A percentile compares a stretch with the other conserved stretches of the same genome.
These are phyloP conservation scores for Oryza glumipatula DNA, from an alignment of 176 grass and related monocot species.

Conservation along the genomic window DNA sequence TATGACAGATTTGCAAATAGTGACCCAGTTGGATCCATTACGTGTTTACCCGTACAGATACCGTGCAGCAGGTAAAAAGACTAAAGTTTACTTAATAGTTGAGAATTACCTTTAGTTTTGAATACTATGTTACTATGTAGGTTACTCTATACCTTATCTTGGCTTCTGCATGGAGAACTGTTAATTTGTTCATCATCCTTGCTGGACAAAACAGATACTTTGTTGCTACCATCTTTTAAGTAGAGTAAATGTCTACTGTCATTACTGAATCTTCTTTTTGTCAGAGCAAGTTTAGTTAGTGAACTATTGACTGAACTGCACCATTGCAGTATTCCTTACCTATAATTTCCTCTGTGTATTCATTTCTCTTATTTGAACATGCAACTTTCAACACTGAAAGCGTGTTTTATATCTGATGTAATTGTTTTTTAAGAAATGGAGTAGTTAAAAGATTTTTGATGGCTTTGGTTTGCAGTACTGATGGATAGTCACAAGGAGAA, in stretches of 20 bases:
- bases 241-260: constrained; percentile 3
- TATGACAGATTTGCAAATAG: constrained; percentile 80
- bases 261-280: neutral
- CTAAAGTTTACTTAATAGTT: constrained; percentile 1
- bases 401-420: neutral
- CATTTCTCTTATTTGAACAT: constrained; percentile 16
- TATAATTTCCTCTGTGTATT: neutral
- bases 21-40: constrained; percentile 82
- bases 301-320: constrained; percentile 4
- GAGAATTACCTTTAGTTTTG: constrained; percentile 19
- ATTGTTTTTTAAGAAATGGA: neutral
- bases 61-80: constrained; percentile 82
- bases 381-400: neutral
- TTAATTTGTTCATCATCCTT: constrained; percentile 7
- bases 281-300: neutral
- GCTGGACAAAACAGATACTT: neutral
- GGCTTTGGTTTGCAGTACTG: constrained; percentile 58
- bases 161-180: neutral
- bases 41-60: constrained; percentile 94
- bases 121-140: neutral
- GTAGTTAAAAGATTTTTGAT: constrained; percentile 19
- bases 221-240: neutral
- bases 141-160: constrained; percentile 10
- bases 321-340: neutral
- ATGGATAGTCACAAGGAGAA: constrained; percentile 96